Conservation (phyloP, 805 yeast species). For the Grigorovia humatica region DNA sequence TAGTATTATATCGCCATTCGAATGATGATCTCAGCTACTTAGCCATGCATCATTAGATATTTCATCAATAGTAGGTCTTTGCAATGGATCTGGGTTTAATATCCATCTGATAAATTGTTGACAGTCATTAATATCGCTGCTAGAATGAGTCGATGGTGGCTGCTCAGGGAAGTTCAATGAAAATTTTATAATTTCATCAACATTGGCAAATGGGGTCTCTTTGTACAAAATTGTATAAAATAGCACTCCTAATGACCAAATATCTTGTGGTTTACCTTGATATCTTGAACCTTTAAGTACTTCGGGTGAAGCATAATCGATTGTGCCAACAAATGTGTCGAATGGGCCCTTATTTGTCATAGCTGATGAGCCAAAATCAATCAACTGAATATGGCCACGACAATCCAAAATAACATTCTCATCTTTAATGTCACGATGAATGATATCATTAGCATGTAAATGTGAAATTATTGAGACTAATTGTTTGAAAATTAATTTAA, state of each 20-base stretch:
- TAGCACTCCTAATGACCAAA: slow-evolving; percentile 94
- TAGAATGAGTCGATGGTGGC: neutral
- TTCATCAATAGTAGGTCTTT: slow-evolving; percentile 65
- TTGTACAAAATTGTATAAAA: slow-evolving; percentile 81
- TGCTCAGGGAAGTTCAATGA: slow-evolving; percentile 43
- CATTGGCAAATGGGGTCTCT: slow-evolving; percentile 89
- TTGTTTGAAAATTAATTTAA: slow-evolving; percentile 67
- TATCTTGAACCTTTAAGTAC: slow-evolving; percentile 80
- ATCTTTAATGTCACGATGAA: slow-evolving; percentile 90
- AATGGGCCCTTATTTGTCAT: slow-evolving; percentile 69
- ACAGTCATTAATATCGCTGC: slow-evolving; percentile 43
- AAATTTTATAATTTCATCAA: slow-evolving; percentile 89
- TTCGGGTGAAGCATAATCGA: slow-evolving; percentile 96
- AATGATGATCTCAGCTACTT: neutral
- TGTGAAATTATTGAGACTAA: slow-evolving; percentile 68
- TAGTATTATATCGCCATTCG: neutral
- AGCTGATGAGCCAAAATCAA: slow-evolving; percentile 91
- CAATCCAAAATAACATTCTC: slow-evolving; percentile 84
- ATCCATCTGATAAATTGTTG: slow-evolving; percentile 50
- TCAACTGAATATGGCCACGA: slow-evolving; percentile 66
- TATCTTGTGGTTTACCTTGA: slow-evolving; percentile 88
- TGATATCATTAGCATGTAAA: slow-evolving; percentile 73
- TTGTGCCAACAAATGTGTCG: slow-evolving; percentile 92
- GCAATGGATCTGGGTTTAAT: slow-evolving; percentile 50
- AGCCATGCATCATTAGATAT: slow-evolving; percentile 65